A percentile compares a stretch with the other conserved stretches of the same genome.
Conservation (phyloP, 306 rosid genomes). For the Lagenaria siceraria region DNA sequence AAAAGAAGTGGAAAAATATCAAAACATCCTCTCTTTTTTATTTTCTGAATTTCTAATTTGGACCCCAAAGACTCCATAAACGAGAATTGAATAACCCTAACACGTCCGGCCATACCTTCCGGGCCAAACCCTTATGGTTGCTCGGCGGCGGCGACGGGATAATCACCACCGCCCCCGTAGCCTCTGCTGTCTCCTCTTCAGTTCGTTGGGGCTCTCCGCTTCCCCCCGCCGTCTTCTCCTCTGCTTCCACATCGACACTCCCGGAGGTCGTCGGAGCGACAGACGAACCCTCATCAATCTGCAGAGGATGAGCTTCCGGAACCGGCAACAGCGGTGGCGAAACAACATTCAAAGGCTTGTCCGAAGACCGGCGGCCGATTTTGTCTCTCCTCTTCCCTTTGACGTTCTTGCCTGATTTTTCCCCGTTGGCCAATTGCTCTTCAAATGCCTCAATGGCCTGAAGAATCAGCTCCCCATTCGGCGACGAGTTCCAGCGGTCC, state of each 20-base stretch:
- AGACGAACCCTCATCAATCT: not conserved
- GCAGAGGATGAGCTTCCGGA: not conserved
- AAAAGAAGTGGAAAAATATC: not conserved
- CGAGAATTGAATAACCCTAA: conserved; percentile 56
- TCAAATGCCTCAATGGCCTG: conserved; percentile 59
- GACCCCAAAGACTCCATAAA: conserved; percentile 69
- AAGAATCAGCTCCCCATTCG: conserved; percentile 48
- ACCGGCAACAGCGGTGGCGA: not conserved
- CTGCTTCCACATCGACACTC: not conserved
- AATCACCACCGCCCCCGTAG: not conserved
- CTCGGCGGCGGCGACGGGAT: conserved; percentile 16
- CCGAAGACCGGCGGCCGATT: conserved; percentile 12
- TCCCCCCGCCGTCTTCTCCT: not conserved
- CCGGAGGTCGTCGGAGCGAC: not conserved
- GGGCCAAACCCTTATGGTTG: conserved; percentile 43
- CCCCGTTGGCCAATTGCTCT: conserved; percentile 33
- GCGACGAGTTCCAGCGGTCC: conserved; percentile 51
- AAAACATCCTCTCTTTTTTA: not conserved
- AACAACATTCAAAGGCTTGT: not conserved
- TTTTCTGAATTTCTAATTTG: conserved; percentile 25
- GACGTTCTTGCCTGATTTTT: conserved; percentile 21
- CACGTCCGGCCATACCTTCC: conserved; percentile 71
- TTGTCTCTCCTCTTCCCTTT: conserved; percentile 26
- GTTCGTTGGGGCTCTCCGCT: not conserved
- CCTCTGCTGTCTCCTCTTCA: conserved; percentile 1